Evolutionary conservation across 1,284 basidiomycete genomes (phyloP).

Genomic region (Coniferiporia sulphurascens): DNA sequence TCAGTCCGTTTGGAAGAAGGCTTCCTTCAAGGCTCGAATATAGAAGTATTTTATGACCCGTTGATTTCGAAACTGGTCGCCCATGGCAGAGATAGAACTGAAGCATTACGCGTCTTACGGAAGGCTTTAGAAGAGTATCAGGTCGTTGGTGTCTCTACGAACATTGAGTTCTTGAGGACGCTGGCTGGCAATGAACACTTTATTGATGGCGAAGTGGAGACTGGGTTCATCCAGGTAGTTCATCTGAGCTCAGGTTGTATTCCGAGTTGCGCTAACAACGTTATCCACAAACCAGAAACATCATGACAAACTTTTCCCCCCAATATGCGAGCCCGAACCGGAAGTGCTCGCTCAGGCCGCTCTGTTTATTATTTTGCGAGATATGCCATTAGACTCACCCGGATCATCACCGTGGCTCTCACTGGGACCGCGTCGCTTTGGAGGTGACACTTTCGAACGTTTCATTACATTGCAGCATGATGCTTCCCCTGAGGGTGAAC

Average conservation of each 20-base stretch:
- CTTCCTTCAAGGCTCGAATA: slow-evolving; percentile 80
- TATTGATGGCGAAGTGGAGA: slow-evolving; percentile 81
- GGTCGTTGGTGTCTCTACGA: slow-evolving; percentile 88
- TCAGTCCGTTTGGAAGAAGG: slow-evolving; percentile 90
- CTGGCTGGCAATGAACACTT: slow-evolving; percentile 79
- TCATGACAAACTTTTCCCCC: slow-evolving; percentile 70
- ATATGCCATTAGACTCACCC: slow-evolving; percentile 36
- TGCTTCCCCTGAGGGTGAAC: slow-evolving; percentile 30
- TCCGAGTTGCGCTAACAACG: slow-evolving; percentile 10
- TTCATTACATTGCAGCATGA: slow-evolving; percentile 51
- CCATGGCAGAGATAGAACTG: slow-evolving; percentile 81
- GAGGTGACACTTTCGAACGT: slow-evolving; percentile 64
- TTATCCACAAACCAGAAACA: slow-evolving; percentile 55
- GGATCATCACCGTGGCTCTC: slow-evolving; percentile 58
- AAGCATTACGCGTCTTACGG: slow-evolving; percentile 77
- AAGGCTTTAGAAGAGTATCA: slow-evolving; percentile 84
- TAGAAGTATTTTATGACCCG: slow-evolving; percentile 91
- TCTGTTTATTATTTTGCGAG: slow-evolving; percentile 68
- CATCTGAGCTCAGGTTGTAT: slow-evolving; percentile 1
- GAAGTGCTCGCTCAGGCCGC: slow-evolving; percentile 75
- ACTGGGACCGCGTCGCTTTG: slow-evolving; percentile 69
- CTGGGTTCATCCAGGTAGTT: slow-evolving; percentile 82
- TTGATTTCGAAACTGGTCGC: slow-evolving; percentile 95
- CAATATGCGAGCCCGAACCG: slow-evolving; percentile 48
- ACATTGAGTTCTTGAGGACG: slow-evolving; percentile 81